Percentiles rank a stretch among this genome's conserved stretches.
Conservation (phyloP, 2,329 filamentous ascomycete species). For the Cytospora chrysosperma region DNA sequence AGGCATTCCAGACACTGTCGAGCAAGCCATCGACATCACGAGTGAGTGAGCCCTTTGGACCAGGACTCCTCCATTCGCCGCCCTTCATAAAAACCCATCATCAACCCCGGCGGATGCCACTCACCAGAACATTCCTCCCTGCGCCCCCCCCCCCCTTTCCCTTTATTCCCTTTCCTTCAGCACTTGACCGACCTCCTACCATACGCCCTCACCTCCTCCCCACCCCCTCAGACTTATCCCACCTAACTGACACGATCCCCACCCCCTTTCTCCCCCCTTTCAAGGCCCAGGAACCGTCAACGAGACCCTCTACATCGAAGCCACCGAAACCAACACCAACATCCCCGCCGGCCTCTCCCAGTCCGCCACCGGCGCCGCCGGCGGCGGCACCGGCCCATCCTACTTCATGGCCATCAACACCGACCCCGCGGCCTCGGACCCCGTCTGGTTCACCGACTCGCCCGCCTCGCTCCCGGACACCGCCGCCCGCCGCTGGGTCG, state of each 20-base stretch:
- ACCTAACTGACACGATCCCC: not conserved
- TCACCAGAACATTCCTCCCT: not conserved
- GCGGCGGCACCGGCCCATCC: no score
- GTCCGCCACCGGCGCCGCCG: slow-evolving; percentile 14
- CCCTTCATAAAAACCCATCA: no score
- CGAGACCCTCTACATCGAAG: slow-evolving; percentile 24
- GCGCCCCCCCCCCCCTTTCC: no score
- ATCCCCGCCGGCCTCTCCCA: not conserved
- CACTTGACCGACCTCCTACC: not conserved
- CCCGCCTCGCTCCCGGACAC: not conserved
- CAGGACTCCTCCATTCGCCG: no score
- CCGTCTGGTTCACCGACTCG: slow-evolving; percentile 23
- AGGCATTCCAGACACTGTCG: slow-evolving; percentile 22
- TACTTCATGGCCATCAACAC: slow-evolving; percentile 27
- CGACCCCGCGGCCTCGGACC: slow-evolving; percentile 13
- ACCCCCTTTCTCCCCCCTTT: not conserved
- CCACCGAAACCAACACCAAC: slow-evolving; percentile 3
- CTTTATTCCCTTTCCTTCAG: no score
- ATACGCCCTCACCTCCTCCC: not conserved
- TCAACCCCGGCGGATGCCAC: no score
- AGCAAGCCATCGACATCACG: slow-evolving; percentile 24
- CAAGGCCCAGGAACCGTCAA: slow-evolving; percentile 15
- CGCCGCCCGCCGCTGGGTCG: not conserved
- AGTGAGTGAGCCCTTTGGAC: slow-evolving; percentile 5
- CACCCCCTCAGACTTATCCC: no score